Percentiles rank a stretch among this genome's conserved stretches.
Evolutionary conservation across 495 filamentous ascomycete genomes (phyloP).

Genomic region (Daldinia bambusicola): DNA sequence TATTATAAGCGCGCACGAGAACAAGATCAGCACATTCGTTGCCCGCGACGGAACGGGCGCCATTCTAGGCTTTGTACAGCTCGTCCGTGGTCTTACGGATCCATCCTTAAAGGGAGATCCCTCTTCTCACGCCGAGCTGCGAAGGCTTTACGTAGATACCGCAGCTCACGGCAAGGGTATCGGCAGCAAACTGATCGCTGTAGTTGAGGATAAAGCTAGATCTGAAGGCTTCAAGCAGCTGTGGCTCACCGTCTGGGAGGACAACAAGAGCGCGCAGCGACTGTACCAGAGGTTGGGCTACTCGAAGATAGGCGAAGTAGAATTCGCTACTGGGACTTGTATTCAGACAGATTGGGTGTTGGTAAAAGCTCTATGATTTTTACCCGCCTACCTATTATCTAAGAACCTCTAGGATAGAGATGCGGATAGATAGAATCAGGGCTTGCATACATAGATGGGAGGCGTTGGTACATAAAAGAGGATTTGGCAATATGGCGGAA

Average conservation of each 20-base stretch:
- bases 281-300: constrained; percentile 52
- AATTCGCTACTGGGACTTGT: constrained; percentile 49
- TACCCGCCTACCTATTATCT: background rate
- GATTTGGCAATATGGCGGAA: background rate
- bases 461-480: background rate
- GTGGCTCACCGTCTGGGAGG: constrained; percentile 59
- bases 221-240: constrained; percentile 49
- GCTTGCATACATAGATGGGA: background rate
- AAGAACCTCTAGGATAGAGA: background rate
- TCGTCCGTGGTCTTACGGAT: constrained; percentile 48
- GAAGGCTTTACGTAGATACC: constrained; percentile 53
- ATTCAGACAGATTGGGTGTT: constrained; percentile 51
- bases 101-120: constrained; percentile 45
- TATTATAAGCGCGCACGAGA: constrained; percentile 39
- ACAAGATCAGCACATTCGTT: constrained; percentile 46
- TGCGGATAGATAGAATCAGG: background rate
- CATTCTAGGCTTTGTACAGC: constrained; percentile 52
- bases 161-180: constrained; percentile 49
- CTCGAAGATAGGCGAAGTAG: constrained; percentile 44
- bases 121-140: constrained; percentile 48
- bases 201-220: constrained; percentile 47
- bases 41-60: constrained; percentile 30
- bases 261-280: constrained; percentile 48
- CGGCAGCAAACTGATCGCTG: constrained; percentile 48
- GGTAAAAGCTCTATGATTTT: constrained; percentile 17